Evolutionary conservation across 192 early-diverging fungal genomes (phyloP).

Genomic region (Podila horticola): DNA sequence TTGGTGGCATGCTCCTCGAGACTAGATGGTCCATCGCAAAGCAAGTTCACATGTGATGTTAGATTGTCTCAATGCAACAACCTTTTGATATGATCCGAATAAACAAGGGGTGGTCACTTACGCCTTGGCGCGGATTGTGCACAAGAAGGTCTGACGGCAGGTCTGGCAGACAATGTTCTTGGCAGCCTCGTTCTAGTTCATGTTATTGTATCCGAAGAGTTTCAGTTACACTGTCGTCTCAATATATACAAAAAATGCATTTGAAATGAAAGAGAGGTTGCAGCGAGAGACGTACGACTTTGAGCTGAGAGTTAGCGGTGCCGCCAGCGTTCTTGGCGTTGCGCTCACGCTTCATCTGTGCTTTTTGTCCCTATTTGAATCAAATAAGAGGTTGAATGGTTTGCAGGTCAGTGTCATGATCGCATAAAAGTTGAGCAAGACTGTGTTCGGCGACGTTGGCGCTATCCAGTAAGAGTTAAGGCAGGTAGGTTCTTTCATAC

Average conservation of each 20-base stretch:
- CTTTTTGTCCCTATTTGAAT: conserved; percentile 65
- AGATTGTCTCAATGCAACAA: not conserved
- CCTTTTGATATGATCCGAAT: not conserved
- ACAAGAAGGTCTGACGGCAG: conserved; percentile 85
- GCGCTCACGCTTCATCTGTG: conserved; percentile 77
- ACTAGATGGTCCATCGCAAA: conserved; percentile 28
- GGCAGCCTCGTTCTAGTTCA: conserved; percentile 79
- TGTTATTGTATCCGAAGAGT: not conserved
- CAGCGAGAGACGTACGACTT: conserved; percentile 52
- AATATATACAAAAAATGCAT: not conserved
- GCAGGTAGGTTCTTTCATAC: conserved; percentile 5
- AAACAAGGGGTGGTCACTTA: conserved; percentile 42
- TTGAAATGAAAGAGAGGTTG: not conserved
- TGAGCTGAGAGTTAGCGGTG: conserved; percentile 67
- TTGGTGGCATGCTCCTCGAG: conserved; percentile 78
- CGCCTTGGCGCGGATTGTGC: conserved; percentile 79
- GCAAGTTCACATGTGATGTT: not conserved
- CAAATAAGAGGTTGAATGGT: not conserved
- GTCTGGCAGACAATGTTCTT: conserved; percentile 81
- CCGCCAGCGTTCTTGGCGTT: conserved; percentile 62
- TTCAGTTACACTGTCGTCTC: not conserved
- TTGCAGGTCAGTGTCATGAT: not conserved
- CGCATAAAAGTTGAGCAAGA: not conserved
- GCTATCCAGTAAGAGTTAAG: not conserved
- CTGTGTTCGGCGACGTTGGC: not conserved